Evolutionary conservation across 495 filamentous ascomycete genomes (phyloP).

Genomic region (Trichoderma erinaceum): DNA sequence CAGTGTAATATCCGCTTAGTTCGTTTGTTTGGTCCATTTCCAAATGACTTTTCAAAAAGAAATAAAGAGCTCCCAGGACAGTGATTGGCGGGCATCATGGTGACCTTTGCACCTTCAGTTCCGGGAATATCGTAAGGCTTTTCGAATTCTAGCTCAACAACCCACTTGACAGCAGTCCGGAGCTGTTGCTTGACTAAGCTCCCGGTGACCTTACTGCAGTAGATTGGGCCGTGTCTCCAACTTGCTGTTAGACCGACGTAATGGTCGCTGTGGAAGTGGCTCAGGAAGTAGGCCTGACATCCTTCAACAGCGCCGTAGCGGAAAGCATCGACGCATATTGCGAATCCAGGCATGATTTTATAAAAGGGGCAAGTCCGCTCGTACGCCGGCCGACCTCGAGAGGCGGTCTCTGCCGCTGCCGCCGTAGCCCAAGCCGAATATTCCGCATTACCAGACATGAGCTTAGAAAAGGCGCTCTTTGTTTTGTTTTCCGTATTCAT

Average conservation of each 20-base stretch:
- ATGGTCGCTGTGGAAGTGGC: conserved; percentile 96
- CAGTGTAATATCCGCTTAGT: conserved; percentile 84
- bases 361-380: conserved; percentile 94
- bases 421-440: conserved; percentile 84
- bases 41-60: conserved; percentile 75
- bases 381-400: conserved; percentile 84
- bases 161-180: conserved; percentile 75
- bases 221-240: conserved; percentile 94
- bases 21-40: conserved; percentile 49
- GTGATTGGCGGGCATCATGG: conserved; percentile 95
- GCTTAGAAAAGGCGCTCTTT: conserved; percentile 75
- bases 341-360: conserved; percentile 90
- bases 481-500: conserved; percentile 32
- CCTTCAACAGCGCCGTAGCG: conserved; percentile 89
- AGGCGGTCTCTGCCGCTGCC: conserved; percentile 67
- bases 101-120: conserved; percentile 76
- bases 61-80: conserved; percentile 93
- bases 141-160: conserved; percentile 84
- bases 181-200: conserved; percentile 85
- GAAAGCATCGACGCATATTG: conserved; percentile 93
- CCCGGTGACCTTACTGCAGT: conserved; percentile 85
- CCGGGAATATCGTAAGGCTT: conserved; percentile 68
- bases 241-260: conserved; percentile 83
- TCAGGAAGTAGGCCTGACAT: conserved; percentile 92
- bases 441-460: conserved; percentile 89